These are phyloP conservation scores for Chrysanthemum makinoi DNA, from an alignment of 129 eudicot genomes.

Conservation along the genomic window DNA sequence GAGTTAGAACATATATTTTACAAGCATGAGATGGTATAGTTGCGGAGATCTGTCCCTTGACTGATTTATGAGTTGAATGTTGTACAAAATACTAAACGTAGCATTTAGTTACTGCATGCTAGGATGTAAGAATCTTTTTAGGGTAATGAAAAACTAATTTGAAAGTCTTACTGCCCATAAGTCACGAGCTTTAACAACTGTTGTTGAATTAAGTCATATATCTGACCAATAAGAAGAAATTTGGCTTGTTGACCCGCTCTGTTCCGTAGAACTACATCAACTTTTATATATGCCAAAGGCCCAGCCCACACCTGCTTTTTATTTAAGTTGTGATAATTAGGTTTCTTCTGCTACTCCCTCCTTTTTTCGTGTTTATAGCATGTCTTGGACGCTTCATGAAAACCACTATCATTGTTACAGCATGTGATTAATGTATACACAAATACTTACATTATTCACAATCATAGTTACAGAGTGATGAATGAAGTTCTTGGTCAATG, in stretches of 20 bases:
- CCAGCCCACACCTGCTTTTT: slow-evolving; percentile 80
- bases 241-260: slow-evolving; percentile 54
- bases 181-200: slow-evolving; percentile 58
- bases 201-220: slow-evolving; percentile 52
- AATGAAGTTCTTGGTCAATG: too few relatives aligned
- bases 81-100: too few relatives aligned
- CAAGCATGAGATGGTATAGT: too few relatives aligned
- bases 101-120: not conserved
- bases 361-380: slow-evolving; percentile 35
- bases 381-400: too few relatives aligned
- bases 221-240: slow-evolving; percentile 83
- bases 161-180: slow-evolving; percentile 63
- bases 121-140: not conserved
- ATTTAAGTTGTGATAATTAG: not conserved
- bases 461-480: too few relatives aligned
- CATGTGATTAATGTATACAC: too few relatives aligned
- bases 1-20: too few relatives aligned
- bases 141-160: not conserved
- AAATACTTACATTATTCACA: too few relatives aligned
- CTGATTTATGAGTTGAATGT: too few relatives aligned
- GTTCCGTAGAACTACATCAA: slow-evolving; percentile 69
- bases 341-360: slow-evolving; percentile 82
- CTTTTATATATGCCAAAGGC: slow-evolving; percentile 47
- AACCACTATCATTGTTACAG: too few relatives aligned
- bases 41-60: too few relatives aligned